Evolutionary conservation across 768 basidiomycete genomes (phyloP).

Genomic region (Stropharia rugosoannulata): DNA sequence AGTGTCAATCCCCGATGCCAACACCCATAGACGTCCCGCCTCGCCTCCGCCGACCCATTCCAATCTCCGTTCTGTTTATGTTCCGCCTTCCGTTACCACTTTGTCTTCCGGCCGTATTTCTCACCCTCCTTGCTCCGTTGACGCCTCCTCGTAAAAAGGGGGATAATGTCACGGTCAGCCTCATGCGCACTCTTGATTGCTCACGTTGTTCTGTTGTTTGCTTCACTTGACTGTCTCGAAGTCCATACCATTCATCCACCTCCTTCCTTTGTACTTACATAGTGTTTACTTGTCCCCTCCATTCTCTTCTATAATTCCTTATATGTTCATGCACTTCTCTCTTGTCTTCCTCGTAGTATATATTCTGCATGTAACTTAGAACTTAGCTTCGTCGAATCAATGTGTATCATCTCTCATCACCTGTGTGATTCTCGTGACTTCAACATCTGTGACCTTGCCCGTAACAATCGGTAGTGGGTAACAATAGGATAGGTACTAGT

Average conservation of each 20-base stretch:
- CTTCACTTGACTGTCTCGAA: background rate
- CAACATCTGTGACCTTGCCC: too few species aligned
- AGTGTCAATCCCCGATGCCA: background rate
- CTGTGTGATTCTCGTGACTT: too few species aligned
- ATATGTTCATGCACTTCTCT: background rate
- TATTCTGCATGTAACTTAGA: background rate
- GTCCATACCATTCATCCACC: too few species aligned
- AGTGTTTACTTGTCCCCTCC: too few species aligned
- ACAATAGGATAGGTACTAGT: too few species aligned
- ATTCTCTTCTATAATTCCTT: background rate
- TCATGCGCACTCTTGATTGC: background rate
- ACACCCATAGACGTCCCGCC: background rate
- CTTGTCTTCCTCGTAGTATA: background rate
- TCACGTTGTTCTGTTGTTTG: background rate
- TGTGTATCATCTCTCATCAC: background rate
- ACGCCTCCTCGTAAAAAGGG: conserved; percentile 9
- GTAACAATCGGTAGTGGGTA: too few species aligned
- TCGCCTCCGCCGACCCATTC: background rate
- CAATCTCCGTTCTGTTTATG: conserved; percentile 6
- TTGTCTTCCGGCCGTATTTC: conserved; percentile 6
- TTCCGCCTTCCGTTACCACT: conserved; percentile 3
- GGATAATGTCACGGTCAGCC: conserved; percentile 10
- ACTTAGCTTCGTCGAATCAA: background rate
- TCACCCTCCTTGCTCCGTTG: background rate
- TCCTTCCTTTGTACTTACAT: background rate